phyloP scores from a whole-genome alignment of 768 basidiomycete species.

The Floccularia luteovirens region DNA sequence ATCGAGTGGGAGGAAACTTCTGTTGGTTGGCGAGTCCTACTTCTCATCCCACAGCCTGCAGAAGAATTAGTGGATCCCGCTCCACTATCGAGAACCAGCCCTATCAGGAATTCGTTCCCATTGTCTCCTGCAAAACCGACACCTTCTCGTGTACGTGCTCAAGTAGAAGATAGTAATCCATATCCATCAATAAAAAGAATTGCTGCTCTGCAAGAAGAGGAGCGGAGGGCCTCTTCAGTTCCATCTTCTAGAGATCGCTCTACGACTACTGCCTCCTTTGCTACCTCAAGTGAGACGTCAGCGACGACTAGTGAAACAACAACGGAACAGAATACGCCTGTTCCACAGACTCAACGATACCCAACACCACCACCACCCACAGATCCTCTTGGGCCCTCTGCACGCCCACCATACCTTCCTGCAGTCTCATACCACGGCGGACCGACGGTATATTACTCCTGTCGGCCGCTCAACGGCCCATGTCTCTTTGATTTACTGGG shows the following conservation, averaged over 20 bases:
- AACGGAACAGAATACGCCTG: slow-evolving; percentile 2
- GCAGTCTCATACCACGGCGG: slow-evolving; percentile 38
- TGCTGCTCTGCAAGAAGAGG: neutral
- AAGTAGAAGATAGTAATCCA: neutral
- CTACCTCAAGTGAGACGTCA: slow-evolving; percentile 5
- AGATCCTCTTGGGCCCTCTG: slow-evolving; percentile 44
- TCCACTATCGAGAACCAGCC: neutral
- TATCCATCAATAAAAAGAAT: neutral
- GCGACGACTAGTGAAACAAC: slow-evolving; percentile 5
- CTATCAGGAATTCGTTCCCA: neutral
- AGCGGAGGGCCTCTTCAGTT: neutral
- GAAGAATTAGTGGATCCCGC: neutral
- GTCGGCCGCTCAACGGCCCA: slow-evolving; percentile 59
- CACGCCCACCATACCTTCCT: slow-evolving; percentile 42
- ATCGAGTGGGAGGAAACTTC: slow-evolving; percentile 25
- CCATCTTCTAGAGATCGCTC: neutral
- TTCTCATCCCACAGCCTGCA: neutral
- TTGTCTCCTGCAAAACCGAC: neutral
- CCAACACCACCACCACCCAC: slow-evolving; percentile 32
- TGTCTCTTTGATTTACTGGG: slow-evolving; percentile 59
- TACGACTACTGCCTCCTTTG: slow-evolving; percentile 2
- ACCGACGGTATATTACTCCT: slow-evolving; percentile 45
- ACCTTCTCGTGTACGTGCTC: neutral
- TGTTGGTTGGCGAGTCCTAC: slow-evolving; percentile 1
- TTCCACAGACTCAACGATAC: slow-evolving; percentile 13